Base-by-base conservation (phyloP, 495 filamentous ascomycete species). In the Hapsidospora chrysogenum region DNA sequence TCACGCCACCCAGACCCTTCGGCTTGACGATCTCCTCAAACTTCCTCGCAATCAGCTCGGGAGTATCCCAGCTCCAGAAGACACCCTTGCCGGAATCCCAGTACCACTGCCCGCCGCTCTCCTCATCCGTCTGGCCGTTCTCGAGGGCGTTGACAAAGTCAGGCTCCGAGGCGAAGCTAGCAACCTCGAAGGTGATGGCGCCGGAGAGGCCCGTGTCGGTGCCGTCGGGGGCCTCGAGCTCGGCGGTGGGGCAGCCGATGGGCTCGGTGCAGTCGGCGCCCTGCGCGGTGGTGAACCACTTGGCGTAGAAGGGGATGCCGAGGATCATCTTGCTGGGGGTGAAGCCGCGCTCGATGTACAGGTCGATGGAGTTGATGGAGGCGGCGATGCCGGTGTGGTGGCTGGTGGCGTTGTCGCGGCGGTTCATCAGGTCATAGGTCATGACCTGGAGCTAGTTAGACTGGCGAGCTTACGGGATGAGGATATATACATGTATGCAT, bases 61-160 rank as follows among this genome's bases (percentile, higher is more conserved):
- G 57, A 1, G 72, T 77, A 39, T 80, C 75, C 75, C 75, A 80
- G 6, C 66, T 73, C 75, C 75, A 80, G 57, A 76, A 80, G 33
- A 74, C 41, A 25, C 59, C 54, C 16, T 50, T 51, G 3, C 57
- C 34, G 7, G 44, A 27, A 45, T 78, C 74, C 50, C 61, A 74
- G 56, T 67, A 78, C 57, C 74, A 78, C 52, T 72, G 53, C 2
- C 71, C 75, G 21, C 74, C 74, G 11, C 49, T 42, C 16, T 56
- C 42, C 3, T 55, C 47, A 37, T 78, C 75, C 1, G 59, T 61
- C 38, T 51, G 42, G 19, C 66, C 68, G 36, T 68, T 47, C 15
- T 52, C 49, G 33, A 58, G 41, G 7, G 75, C 75, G 17, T 49
- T 58, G 23, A 35, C 16, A 47, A 57, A 57, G 17, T 34, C 20